phyloP scores from a whole-genome alignment of 1,284 basidiomycete species.

The Moesziomyces globuligerus region DNA sequence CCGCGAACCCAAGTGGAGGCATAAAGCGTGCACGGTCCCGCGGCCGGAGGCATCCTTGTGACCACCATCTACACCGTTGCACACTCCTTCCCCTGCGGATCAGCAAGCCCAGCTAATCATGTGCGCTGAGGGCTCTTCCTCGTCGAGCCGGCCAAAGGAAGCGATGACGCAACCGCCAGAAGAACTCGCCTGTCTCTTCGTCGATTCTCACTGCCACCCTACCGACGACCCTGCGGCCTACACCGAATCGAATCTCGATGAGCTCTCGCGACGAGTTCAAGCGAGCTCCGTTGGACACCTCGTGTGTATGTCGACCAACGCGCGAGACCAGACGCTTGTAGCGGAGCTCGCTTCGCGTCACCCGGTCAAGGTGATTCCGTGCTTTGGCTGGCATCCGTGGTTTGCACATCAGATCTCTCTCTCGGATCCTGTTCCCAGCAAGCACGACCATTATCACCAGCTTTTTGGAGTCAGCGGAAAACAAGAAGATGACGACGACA shows the following conservation, averaged over 20 bases:
- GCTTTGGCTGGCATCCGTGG: slow-evolving; percentile 64
- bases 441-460: slow-evolving; percentile 43
- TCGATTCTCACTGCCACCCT: slow-evolving; percentile 61
- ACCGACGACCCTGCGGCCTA: slow-evolving; percentile 55
- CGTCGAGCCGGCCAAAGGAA: neutral
- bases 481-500: neutral
- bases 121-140: slow-evolving; percentile 4
- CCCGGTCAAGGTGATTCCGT: slow-evolving; percentile 39
- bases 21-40: neutral
- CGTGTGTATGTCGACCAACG: slow-evolving; percentile 60
- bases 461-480: slow-evolving; percentile 26
- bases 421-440: slow-evolving; percentile 21
- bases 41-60: neutral
- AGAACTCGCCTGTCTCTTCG: slow-evolving; percentile 22
- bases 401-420: slow-evolving; percentile 58
- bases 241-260: slow-evolving; percentile 17
- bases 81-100: too few species aligned
- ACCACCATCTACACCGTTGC: neutral
- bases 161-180: neutral
- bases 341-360: slow-evolving; percentile 32
- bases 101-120: slow-evolving; percentile 1
- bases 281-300: slow-evolving; percentile 16
- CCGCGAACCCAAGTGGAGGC: neutral
- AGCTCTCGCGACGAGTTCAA: slow-evolving; percentile 23
- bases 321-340: slow-evolving; percentile 55